Evolutionary conservation across 1,284 basidiomycete genomes (phyloP), one percentile per base, ranked within the genome.

Genomic region (Papiliotrema terrestris): DNA sequence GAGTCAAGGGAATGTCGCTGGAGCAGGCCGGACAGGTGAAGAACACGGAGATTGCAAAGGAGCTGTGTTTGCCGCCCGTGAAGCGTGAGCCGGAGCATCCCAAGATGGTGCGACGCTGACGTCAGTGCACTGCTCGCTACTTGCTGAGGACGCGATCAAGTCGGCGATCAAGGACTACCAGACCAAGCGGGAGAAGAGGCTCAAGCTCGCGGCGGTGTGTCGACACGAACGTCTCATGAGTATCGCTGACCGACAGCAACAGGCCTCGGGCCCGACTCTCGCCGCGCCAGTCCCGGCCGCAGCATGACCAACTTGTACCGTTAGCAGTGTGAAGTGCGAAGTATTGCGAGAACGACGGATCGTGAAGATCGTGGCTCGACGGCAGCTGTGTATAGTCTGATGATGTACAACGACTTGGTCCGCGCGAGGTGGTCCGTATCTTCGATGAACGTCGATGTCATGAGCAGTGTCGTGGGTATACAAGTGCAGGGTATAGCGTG

Each of bases 11-110:
- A 23, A 82, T 98, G 65, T 87, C 87, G 17, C 80, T 99, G 54
- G 94, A 98, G 55, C 89, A 95, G 63, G 96, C 96, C 14, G 91
- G 90, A 55, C 86, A 88, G 72, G 97, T 99, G 71, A 96, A 94
- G 80, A 99, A 99, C 81, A 98, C 95, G 8, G 96, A 98, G 77
- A 98, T 98, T 72, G 96, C 96, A 9, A 94, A 97, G 80, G 94
- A 98, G 77, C 78, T 97, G 17, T 89, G 87, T 68, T 79, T 99
- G 51, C 96, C 96, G 9, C 96, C 96, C 43, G 96, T 99, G 72
- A 99, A 99, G 78, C 83, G 94, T 48, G 88, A 91, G 78, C 23
- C 26, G 17, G 35, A 39, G 9, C 36, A 39, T 37, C 11, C 15
- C 11, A 23, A 17, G 6, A n/a, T 36, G 35, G 38, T 14, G 38